Evolutionary conservation across 192 early-diverging fungal genomes (phyloP).

Genomic region (Nowakowskiella sp.): DNA sequence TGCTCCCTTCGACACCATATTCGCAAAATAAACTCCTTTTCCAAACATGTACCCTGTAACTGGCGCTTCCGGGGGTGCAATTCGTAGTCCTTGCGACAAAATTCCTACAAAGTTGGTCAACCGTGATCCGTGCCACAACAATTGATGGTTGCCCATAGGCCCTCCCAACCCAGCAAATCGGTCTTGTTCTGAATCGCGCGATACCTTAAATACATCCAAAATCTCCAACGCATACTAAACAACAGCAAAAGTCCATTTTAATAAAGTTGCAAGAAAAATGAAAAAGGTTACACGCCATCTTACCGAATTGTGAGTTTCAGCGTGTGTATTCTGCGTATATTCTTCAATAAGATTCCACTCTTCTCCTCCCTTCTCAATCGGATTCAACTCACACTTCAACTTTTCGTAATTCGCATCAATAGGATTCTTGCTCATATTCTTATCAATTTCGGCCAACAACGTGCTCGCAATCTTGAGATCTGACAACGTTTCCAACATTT

Average conservation of each 20-base stretch:
- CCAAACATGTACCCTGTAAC: conserved; percentile 68
- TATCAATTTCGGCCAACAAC: conserved; percentile 38
- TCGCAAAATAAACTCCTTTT: conserved; percentile 78
- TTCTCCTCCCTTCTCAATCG: conserved; percentile 42
- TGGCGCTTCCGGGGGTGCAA: conserved; percentile 66
- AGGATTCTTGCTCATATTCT: conserved; percentile 36
- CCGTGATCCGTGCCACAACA: conserved; percentile 75
- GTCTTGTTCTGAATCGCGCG: conserved; percentile 50
- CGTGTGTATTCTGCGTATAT: conserved; percentile 61
- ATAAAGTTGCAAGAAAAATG: background rate
- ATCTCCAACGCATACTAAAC: conserved; percentile 29
- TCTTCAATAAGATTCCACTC: conserved; percentile 49
- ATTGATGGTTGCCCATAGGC: conserved; percentile 47
- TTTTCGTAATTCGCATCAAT: conserved; percentile 51
- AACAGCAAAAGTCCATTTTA: conserved; percentile 15
- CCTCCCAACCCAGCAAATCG: conserved; percentile 29
- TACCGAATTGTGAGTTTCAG: conserved; percentile 42
- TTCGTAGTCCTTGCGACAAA: conserved; percentile 53
- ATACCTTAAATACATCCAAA: conserved; percentile 43
- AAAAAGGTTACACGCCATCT: too few species aligned
- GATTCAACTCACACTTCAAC: conserved; percentile 45
- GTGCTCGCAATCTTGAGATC: conserved; percentile 62
- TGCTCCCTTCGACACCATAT: conserved; percentile 65
- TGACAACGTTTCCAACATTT: conserved; percentile 59
- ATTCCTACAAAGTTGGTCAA: conserved; percentile 72